A percentile compares a stretch with the other conserved stretches of the same genome.
phyloP scores from a whole-genome alignment of 169 alveolate genomes.

The Eimeria acervulina region DNA sequence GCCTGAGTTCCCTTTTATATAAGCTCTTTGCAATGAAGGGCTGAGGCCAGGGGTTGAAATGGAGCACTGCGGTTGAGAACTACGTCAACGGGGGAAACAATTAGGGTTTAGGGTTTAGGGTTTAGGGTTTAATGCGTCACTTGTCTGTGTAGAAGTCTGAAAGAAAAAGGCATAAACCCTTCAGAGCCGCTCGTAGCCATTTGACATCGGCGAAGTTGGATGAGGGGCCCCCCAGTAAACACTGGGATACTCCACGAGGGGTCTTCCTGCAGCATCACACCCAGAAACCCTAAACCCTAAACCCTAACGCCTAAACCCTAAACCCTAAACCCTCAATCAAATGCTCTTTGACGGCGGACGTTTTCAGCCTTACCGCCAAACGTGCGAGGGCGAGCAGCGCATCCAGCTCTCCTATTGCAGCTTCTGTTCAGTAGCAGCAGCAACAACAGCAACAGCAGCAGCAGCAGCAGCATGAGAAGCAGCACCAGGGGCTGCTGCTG shows the following conservation, averaged over 20 bases:
- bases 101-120: slow-evolving; percentile 51
- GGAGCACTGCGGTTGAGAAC: too few relatives aligned
- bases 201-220: slow-evolving; percentile 14
- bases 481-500: too few relatives aligned
- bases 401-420: slow-evolving; percentile 27
- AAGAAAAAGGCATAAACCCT: slow-evolving; percentile 30
- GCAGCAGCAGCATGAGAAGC: too few relatives aligned
- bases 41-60: too few relatives aligned
- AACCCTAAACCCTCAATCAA: neutral
- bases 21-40: too few relatives aligned
- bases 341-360: neutral
- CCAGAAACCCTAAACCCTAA: neutral
- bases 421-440: too few relatives aligned
- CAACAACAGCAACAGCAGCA: too few relatives aligned
- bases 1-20: too few relatives aligned
- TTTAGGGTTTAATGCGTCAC: neutral
- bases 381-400: slow-evolving; percentile 32
- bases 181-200: neutral
- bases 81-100: too few relatives aligned
- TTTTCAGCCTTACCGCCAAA: neutral
- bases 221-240: neutral
- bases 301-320: slow-evolving; percentile 53
- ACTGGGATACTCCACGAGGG: slow-evolving; percentile 2
- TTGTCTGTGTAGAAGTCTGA: slow-evolving; percentile 9
- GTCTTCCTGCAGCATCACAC: neutral